A percentile compares a stretch with the other conserved stretches of the same genome.
phyloP scores from a whole-genome alignment of 208 protist species.

The Crithidia acanthocephali region DNA sequence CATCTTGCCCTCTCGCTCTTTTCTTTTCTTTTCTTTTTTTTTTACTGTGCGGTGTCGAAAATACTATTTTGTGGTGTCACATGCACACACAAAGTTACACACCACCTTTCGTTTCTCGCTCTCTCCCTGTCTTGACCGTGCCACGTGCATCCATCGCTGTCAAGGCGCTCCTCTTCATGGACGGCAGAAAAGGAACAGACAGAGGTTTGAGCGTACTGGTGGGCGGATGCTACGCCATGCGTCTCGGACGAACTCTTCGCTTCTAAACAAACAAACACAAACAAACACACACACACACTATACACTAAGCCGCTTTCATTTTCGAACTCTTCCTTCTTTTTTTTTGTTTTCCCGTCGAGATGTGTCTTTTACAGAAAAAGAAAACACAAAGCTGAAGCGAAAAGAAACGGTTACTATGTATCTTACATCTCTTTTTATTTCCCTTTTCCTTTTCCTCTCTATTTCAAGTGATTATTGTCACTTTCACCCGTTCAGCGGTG shows the following conservation, averaged over 20 bases:
- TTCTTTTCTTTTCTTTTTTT: too few species aligned
- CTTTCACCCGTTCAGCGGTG: conserved; percentile 13
- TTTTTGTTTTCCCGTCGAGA: neutral
- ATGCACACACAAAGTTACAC: too few species aligned
- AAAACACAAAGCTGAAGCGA: neutral
- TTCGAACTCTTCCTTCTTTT: neutral
- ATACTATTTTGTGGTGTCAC: too few species aligned
- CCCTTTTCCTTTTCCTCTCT: conserved; percentile 14
- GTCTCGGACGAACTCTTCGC: neutral
- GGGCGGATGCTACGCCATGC: conserved; percentile 1
- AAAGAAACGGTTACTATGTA: neutral
- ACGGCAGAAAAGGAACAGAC: neutral
- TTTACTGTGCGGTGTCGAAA: too few species aligned
- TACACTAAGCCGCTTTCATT: too few species aligned
- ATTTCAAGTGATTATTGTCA: conserved; percentile 5
- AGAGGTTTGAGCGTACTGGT: neutral
- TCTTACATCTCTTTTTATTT: neutral
- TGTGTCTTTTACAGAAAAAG: neutral
- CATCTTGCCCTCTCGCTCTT: too few species aligned
- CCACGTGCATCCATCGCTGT: neutral
- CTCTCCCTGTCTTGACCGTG: neutral
- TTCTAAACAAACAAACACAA: neutral
- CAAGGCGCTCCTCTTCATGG: neutral
- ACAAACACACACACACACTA: neutral
- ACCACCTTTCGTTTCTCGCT: too few species aligned